Base-by-base conservation (phyloP, 768 basidiomycete species). In the Cystofilobasidium ferigula region DNA sequence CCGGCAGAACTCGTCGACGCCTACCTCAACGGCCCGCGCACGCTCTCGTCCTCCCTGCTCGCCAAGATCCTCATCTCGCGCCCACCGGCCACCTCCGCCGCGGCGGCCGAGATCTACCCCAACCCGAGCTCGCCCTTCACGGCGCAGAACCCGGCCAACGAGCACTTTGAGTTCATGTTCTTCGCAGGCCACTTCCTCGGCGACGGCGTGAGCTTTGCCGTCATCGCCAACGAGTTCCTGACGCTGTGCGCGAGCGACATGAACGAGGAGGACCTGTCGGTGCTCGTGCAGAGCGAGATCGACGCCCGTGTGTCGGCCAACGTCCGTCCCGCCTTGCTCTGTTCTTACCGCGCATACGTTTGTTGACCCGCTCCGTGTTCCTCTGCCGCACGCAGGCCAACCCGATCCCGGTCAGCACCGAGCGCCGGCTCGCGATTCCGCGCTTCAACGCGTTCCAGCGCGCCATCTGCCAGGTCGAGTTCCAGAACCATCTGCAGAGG, bases 131-230 rank as follows among this genome's bases (percentile, higher is more conserved):
- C 32, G 32, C 67, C 30, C 32, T 57, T 34, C 38, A 61, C 63
- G 48, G 72, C 74, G 10, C 59, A 73, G 32, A 70, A 69, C 59
- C 66, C 69, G n/a, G 61, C 69, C 35, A 70, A 63, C 56, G 74
- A 62, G 36, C 74, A 81, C 61, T 84, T 80, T 71, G 82, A 89
- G 71, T 75, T 89, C 62, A 77, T 88, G 69, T 81, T 92, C 57
- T 85, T 85, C 69, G 84, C 86, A 4, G 82, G 86, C 9, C 89
- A 92, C 73, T 90, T 86, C 74, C 74, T 90, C 56, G 88, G 88
- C 24, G 89, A 92, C 73, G 89, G 89, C 26, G 89, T 89, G 85
- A 86, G 88, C 1, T 79, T 90, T 22, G 88, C 90, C 75, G 80
- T 82, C 67, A 86, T 86, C 69, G 87, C 86, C 30, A 88, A 88